Percentiles rank a stretch among this genome's conserved stretches.
Conservation (phyloP, 2,329 filamentous ascomycete species). For the Fusarium scirpi region DNA sequence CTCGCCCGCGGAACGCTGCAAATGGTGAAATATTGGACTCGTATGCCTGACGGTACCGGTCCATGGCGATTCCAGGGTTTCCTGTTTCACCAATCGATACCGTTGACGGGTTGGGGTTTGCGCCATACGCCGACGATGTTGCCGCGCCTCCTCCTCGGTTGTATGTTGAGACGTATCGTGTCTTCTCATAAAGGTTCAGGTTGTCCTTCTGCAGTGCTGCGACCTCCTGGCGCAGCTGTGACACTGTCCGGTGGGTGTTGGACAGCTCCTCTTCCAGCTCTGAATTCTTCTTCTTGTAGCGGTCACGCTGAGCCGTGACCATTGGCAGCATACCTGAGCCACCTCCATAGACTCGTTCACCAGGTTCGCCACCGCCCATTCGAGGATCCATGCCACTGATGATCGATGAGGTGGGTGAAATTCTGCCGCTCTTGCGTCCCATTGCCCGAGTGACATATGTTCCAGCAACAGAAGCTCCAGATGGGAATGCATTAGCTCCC, state of each 20-base stretch:
- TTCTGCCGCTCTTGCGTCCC: constrained; percentile 73
- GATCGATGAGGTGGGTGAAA: constrained; percentile 96
- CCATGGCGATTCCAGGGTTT: constrained; percentile 74
- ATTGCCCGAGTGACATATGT: constrained; percentile 79
- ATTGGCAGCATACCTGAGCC: constrained; percentile 94
- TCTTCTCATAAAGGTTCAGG: constrained; percentile 96
- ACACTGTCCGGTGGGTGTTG: constrained; percentile 83
- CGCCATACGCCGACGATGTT: constrained; percentile 73
- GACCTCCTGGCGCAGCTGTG: constrained; percentile 89
- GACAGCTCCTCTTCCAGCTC: constrained; percentile 92
- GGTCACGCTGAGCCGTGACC: constrained; percentile 97
- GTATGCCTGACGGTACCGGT: constrained; percentile 91
- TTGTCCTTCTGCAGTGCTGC: constrained; percentile 96
- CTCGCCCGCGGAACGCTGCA: constrained; percentile 92
- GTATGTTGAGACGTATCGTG: constrained; percentile 94
- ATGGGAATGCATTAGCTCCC: constrained; percentile 84
- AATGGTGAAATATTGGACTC: constrained; percentile 97
- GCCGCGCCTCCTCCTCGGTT: constrained; percentile 74
- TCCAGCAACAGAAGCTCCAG: constrained; percentile 90
- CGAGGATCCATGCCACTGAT: constrained; percentile 94
- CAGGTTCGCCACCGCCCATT: constrained; percentile 56
- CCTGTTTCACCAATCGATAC: constrained; percentile 68
- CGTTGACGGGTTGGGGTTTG: constrained; percentile 81
- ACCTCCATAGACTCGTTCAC: constrained; percentile 73
- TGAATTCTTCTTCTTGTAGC: constrained; percentile 95